Evolutionary conservation across 805 yeast species (phyloP).

Genomic region (Saccharomycopsis fibuligera): DNA sequence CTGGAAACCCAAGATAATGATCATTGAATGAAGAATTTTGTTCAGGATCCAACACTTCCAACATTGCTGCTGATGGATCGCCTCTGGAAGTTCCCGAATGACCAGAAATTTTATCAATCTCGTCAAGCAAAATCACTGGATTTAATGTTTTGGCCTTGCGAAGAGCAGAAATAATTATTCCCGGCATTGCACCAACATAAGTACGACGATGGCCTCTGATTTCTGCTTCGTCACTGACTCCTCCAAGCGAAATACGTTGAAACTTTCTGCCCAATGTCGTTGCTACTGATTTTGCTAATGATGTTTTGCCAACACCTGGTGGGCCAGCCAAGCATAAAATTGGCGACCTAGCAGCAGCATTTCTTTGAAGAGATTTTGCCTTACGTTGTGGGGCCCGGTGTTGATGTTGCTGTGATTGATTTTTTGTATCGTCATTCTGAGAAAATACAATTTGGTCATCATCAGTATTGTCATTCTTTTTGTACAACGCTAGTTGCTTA

Average conservation of each 20-base stretch:
- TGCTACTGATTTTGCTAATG: slow-evolving; percentile 79
- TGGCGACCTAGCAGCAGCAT: slow-evolving; percentile 45
- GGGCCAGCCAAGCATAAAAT: slow-evolving; percentile 82
- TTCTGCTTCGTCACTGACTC: slow-evolving; percentile 83
- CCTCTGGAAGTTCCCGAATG: slow-evolving; percentile 50
- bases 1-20: slow-evolving; percentile 80
- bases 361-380: neutral
- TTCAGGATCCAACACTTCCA: slow-evolving; percentile 88
- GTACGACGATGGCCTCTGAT: slow-evolving; percentile 88
- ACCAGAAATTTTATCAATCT: slow-evolving; percentile 72
- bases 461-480: too few species aligned
- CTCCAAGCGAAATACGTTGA: slow-evolving; percentile 80
- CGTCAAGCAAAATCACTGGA: slow-evolving; percentile 79
- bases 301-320: slow-evolving; percentile 91
- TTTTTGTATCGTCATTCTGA: neutral
- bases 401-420: slow-evolving; percentile 15
- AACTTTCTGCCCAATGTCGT: slow-evolving; percentile 64
- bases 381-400: neutral
- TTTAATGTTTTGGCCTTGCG: slow-evolving; percentile 72
- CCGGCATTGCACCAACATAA: slow-evolving; percentile 91
- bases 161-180: slow-evolving; percentile 68
- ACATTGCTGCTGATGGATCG: slow-evolving; percentile 83
- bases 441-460: neutral
- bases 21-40: slow-evolving; percentile 73
- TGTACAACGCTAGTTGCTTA: too few species aligned